A percentile compares a stretch with the other conserved stretches of the same genome.
Evolutionary conservation across 768 basidiomycete species (phyloP).

Genomic region (Roridomyces roridus): DNA sequence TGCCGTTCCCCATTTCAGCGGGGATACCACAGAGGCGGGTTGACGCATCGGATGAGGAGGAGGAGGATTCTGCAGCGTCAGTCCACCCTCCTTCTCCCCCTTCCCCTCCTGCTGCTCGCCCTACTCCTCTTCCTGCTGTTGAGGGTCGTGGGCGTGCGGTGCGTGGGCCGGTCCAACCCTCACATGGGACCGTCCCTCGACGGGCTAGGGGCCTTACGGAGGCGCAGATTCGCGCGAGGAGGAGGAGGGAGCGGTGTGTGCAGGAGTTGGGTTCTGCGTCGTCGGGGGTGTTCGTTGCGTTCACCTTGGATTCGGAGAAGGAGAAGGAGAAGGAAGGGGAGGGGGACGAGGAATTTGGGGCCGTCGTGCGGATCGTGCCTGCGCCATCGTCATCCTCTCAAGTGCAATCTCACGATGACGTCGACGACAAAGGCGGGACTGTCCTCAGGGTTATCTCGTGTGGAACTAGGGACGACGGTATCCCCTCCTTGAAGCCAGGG

Average conservation of each 20-base stretch:
- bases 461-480: conserved; percentile 10
- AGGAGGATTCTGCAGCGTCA: too few relatives aligned
- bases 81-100: too few relatives aligned
- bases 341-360: not conserved
- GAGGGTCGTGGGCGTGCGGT: too few relatives aligned
- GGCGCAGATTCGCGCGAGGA: not conserved
- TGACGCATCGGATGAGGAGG: too few relatives aligned
- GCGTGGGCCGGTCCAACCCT: not conserved
- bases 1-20: not conserved
- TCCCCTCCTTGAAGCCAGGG: not conserved
- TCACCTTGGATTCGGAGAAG: not conserved
- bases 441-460: not conserved
- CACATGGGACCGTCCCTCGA: conserved; percentile 4
- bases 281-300: conserved; percentile 6
- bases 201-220: not conserved
- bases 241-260: not conserved
- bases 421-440: not conserved
- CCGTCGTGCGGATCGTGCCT: conserved; percentile 1
- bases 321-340: not conserved
- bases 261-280: conserved; percentile 9
- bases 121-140: too few relatives aligned
- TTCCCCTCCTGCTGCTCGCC: too few relatives aligned
- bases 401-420: not conserved
- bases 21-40: too few relatives aligned
- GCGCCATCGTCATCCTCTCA: not conserved